These are phyloP conservation scores for Eucalyptus rudis DNA, from an alignment of 345 rosid genomes.

Conservation along the genomic window DNA sequence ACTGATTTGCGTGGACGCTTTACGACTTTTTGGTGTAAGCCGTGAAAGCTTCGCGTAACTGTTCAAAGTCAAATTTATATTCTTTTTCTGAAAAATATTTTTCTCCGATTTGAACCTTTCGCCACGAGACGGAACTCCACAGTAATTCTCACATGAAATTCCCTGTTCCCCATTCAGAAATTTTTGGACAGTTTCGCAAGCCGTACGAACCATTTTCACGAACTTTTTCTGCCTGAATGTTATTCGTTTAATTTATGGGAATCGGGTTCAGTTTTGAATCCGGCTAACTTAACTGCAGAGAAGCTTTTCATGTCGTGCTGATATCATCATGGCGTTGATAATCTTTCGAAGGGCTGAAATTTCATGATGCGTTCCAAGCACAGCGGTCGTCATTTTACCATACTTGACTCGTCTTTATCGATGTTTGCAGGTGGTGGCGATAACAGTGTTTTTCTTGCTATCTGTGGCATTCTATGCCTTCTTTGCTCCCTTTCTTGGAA, in stretches of 20 bases:
- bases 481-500: constrained; percentile 91
- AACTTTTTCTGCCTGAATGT: not conserved
- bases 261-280: not conserved
- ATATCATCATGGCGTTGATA: not conserved
- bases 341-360: not conserved
- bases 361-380: not conserved
- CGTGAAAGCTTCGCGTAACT: not conserved
- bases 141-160: not conserved
- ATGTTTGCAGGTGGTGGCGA: constrained; percentile 62
- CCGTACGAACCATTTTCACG: not conserved
- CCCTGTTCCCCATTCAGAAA: not conserved
- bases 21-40: not conserved
- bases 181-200: not conserved
- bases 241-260: not conserved
- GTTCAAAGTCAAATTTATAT: not conserved
- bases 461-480: constrained; percentile 77
- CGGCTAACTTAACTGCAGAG: not conserved
- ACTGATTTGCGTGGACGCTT: not conserved
- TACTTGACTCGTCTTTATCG: not conserved
- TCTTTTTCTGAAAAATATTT: not conserved
- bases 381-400: not conserved
- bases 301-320: not conserved
- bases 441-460: constrained; percentile 70
- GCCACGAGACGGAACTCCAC: not conserved
- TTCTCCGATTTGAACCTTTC: not conserved